A percentile compares a stretch with the other conserved stretches of the same genome.
These are phyloP conservation scores for Fusarium austroafricanum DNA, from an alignment of 2,329 filamentous ascomycete genomes.

Conservation along the genomic window DNA sequence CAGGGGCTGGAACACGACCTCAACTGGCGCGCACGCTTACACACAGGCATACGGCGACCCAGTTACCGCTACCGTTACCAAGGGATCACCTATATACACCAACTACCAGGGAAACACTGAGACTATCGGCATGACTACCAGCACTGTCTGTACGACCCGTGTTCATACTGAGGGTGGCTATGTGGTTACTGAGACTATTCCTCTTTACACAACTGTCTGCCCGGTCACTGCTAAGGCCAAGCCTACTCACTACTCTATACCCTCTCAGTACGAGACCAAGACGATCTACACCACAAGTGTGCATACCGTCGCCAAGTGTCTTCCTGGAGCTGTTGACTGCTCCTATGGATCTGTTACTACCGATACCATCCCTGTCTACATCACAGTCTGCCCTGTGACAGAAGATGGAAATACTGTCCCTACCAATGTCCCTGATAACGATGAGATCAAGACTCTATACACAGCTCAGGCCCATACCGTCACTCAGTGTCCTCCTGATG, in stretches of 20 bases:
- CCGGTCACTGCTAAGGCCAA: conserved; percentile 48
- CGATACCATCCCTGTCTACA: conserved; percentile 43
- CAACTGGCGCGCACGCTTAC: conserved; percentile 5
- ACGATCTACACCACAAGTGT: conserved; percentile 65
- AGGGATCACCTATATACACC: conserved; percentile 25
- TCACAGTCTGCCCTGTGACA: conserved; percentile 29
- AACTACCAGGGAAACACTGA: conserved; percentile 13
- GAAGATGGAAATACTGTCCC: conserved; percentile 23
- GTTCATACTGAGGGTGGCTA: conserved; percentile 58
- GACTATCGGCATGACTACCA: conserved; percentile 40
- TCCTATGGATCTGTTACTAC: conserved; percentile 51
- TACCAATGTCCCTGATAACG: conserved; percentile 26
- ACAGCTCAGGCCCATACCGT: conserved; percentile 65
- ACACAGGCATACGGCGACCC: conserved; percentile 20
- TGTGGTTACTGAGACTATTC: conserved; percentile 55
- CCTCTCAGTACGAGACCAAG: conserved; percentile 42
- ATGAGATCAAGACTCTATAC: conserved; percentile 59
- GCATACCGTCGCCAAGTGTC: conserved; percentile 66
- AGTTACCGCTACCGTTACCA: conserved; percentile 1
- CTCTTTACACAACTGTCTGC: conserved; percentile 60
- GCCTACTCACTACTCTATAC: conserved; percentile 14
- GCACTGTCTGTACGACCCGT: conserved; percentile 55
- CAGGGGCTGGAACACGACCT: conserved; percentile 35
- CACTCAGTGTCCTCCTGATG: conserved; percentile 64
- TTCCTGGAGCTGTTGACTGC: conserved; percentile 64